Base-by-base conservation (phyloP, 805 yeast species). In the Zygosaccharomyces bailii region DNA sequence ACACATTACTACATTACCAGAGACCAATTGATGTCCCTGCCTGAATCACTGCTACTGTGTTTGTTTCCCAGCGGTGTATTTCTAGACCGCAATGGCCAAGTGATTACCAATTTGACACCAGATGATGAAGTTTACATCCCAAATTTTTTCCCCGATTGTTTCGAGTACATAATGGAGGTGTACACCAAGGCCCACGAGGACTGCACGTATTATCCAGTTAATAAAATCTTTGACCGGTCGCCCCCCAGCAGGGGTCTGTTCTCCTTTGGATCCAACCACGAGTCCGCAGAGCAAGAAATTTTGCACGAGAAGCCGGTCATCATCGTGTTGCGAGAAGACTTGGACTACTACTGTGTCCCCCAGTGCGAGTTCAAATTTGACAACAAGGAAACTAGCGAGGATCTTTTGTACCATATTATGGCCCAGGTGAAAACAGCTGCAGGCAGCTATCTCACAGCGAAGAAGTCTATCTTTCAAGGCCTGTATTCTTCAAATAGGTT, bases 291-390 rank as follows among this genome's bases (percentile, higher is more conserved):
- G 48, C 76, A 83, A 2, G 81, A 79, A 36, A 79, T 89, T 3
- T 69, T 90, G 49, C 80, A 78, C 51, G 80, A 79, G 49, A 85
- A 87, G 53, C 99, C 98, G 0, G 84, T 96, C 0, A 82, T 93
- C 34, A 88, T 93, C 44, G 96, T 91, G 3, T 72, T 93, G 43
- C 74, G 97, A 50, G 99, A 93, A 63, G 99, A 93, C 65, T 73
- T 93, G 53, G 99, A 93, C 61, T 93, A 79, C 66, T 93, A 90
- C 65, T 86, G 95, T 51, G 82, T 93, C 13, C 95, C 96, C 2
- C 61, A 58, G 41, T 50, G 50, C 20, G 46, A 53, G 24, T 55
- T 59, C 24, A 42, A 50, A 27, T 62, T 90, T 87, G 34, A 67
- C 1, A 66, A 80, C 30, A 63, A 71, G 39, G 68, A 70, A 17